These are phyloP conservation scores for Septoria petroselini DNA, from an alignment of 2,329 filamentous ascomycete species.

Conservation along the genomic window DNA sequence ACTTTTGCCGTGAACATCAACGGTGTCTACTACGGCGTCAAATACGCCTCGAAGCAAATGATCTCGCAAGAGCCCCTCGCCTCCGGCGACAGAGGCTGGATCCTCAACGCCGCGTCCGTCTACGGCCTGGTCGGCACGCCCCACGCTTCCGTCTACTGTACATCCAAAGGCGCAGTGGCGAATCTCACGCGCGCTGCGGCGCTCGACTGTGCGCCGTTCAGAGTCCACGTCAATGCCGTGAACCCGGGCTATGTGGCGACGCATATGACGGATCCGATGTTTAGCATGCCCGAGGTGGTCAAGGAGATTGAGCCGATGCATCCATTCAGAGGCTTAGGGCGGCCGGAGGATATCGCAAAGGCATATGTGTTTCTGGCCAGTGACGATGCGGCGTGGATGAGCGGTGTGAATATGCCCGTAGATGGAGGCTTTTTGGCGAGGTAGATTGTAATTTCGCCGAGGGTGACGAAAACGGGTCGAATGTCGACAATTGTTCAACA, in stretches of 20 bases:
- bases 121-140: constrained; percentile 41
- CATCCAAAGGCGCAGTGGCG: constrained; percentile 26
- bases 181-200: constrained; percentile 26
- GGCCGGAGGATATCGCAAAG: constrained; percentile 25
- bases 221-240: constrained; percentile 25
- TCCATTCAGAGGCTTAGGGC: constrained; percentile 21
- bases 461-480: too few relatives aligned
- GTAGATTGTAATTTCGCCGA: too few relatives aligned
- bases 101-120: constrained; percentile 50
- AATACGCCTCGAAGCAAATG: constrained; percentile 51
- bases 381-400: constrained; percentile 28
- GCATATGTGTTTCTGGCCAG: constrained; percentile 27
- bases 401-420: constrained; percentile 20
- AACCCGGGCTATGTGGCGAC: constrained; percentile 21
- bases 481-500: too few relatives aligned
- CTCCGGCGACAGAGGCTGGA: constrained; percentile 48
- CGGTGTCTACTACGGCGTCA: constrained; percentile 45
- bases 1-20: constrained; percentile 39
- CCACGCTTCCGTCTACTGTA: constrained; percentile 18
- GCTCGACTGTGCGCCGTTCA: constrained; percentile 23
- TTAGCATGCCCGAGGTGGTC: constrained; percentile 3
- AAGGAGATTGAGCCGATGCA: constrained; percentile 13
- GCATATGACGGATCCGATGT: constrained; percentile 25
- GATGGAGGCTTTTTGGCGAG: constrained; percentile 18
- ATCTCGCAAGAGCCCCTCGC: constrained; percentile 44